Evolutionary conservation across 2,329 filamentous ascomycete genomes (phyloP).

Genomic region (Fusarium anthophilum): DNA sequence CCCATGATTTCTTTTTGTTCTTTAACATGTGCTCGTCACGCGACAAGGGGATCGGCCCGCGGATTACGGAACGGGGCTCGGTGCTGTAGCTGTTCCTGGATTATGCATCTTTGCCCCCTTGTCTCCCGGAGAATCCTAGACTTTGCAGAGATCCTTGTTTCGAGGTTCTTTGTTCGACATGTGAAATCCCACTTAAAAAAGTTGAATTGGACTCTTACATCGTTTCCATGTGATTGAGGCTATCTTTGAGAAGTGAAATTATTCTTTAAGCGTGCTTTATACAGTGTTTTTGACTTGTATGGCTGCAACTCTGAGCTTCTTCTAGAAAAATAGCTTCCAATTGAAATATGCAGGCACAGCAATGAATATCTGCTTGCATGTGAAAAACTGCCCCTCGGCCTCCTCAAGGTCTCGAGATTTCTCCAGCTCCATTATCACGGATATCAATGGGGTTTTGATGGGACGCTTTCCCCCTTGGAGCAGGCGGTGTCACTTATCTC

Average conservation of each 20-base stretch:
- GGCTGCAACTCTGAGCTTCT: not conserved
- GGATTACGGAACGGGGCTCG: slow-evolving; percentile 28
- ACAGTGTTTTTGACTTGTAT: not conserved
- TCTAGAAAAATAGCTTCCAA: not conserved
- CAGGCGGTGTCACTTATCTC: slow-evolving; percentile 38
- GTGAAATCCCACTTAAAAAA: slow-evolving; percentile 33
- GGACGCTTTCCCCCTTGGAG: slow-evolving; percentile 36
- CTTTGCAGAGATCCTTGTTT: slow-evolving; percentile 27
- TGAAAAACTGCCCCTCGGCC: slow-evolving; percentile 40
- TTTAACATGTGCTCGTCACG: slow-evolving; percentile 33
- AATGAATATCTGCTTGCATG: slow-evolving; percentile 29
- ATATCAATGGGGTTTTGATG: slow-evolving; percentile 42
- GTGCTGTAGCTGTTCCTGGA: slow-evolving; percentile 33
- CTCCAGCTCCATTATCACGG: slow-evolving; percentile 24
- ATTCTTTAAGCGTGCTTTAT: not conserved
- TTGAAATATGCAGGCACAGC: not conserved
- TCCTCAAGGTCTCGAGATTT: slow-evolving; percentile 11
- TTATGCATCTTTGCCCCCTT: slow-evolving; percentile 36
- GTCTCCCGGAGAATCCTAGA: slow-evolving; percentile 20
- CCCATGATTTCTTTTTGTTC: not conserved
- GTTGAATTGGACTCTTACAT: not conserved
- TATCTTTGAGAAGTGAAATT: not conserved
- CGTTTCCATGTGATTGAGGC: not conserved
- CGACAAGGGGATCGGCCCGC: slow-evolving; percentile 34
- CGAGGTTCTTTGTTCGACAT: slow-evolving; percentile 23